A percentile compares a stretch with the other conserved stretches of the same genome.
Conservation (phyloP, 176 grass and related monocot genomes). For the Zea mays region DNA sequence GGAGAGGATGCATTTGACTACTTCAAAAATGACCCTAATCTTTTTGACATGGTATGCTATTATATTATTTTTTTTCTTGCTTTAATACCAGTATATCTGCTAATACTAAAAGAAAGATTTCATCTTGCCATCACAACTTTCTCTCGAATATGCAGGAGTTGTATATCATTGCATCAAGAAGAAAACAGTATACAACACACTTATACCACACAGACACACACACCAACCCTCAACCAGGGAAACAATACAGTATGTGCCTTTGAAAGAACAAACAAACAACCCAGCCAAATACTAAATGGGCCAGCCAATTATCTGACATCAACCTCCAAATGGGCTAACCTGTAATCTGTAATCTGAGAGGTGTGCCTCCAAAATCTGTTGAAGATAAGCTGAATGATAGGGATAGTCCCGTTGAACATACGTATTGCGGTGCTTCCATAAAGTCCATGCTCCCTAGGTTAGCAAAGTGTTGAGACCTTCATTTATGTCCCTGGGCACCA, state of each 20-base stretch:
- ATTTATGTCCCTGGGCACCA: not conserved
- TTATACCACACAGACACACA: not conserved
- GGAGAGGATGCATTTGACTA: slow-evolving; percentile 83
- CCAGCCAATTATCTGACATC: not conserved
- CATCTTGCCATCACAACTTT: not conserved
- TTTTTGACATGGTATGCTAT: slow-evolving; percentile 78
- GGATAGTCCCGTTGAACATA: not conserved
- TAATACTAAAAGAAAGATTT: slow-evolving; percentile 20
- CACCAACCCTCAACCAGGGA: not conserved
- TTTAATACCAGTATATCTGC: not conserved
- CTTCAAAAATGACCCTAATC: slow-evolving; percentile 72
- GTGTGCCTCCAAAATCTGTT: not conserved
- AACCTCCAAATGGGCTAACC: not conserved
- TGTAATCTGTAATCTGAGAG: too few species aligned
- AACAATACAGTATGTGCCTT: not conserved
- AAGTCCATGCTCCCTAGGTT: not conserved
- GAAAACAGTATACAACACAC: not conserved
- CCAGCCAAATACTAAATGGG: not conserved
- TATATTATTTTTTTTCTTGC: not conserved
- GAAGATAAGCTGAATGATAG: not conserved
- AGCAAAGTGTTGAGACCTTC: not conserved
- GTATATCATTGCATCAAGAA: slow-evolving; percentile 3
- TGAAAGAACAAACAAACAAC: not conserved
- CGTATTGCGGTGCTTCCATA: not conserved
- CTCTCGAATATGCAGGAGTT: not conserved